Evolutionary conservation across 805 yeast genomes (phyloP), one percentile per base, ranked within the genome.

Genomic region (Sugiyamaella qingdaonensis): DNA sequence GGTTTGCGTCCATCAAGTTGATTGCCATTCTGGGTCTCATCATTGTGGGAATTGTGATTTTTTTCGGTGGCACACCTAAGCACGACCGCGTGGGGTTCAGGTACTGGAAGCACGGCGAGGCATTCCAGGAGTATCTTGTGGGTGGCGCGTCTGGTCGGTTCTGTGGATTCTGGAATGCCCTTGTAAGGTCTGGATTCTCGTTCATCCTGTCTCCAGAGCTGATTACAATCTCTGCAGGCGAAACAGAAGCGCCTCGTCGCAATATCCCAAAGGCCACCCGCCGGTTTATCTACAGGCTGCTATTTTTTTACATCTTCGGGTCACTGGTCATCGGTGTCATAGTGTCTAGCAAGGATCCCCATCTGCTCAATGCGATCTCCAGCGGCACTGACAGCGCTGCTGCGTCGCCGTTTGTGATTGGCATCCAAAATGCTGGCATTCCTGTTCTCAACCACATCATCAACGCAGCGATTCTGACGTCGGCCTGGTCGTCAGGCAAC

Each of bases 161-260:
- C 66, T 68, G 81, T 32, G 88, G 85, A 13, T 68, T 86, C 21
- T 54, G 86, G 44, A 78, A 84, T 4, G 88, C 90, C 1, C 68
- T 83, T 5, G 69, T 84, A 48, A 80, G 85, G 31, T 83, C 89
- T 0, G 76, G 89, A 0, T 88, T 85, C 69, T 86, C 94, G 0
- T 88, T 84, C 62, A 82, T 86, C 54, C 92, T 95, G 0, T 84
- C 89, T 0, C 74, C 82, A 52, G 96, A 88, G 60, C 82, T 86
- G 68, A 89, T 88, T n/a, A 81, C 88, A 55, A 82, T 88, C 54
- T 91, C 94, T 1, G 89, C 92, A 1, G 87, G 91, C 68, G 96
- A 88, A 67, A 86, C 92, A 14, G 77, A 82, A 54, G 82, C 86
- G 54, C 95, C 96, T 5, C 73, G 94, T 58, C 79, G 78, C 56